Evolutionary conservation across 169 alveolate genomes (phyloP).

Genomic region (Plasmodium ovale): DNA sequence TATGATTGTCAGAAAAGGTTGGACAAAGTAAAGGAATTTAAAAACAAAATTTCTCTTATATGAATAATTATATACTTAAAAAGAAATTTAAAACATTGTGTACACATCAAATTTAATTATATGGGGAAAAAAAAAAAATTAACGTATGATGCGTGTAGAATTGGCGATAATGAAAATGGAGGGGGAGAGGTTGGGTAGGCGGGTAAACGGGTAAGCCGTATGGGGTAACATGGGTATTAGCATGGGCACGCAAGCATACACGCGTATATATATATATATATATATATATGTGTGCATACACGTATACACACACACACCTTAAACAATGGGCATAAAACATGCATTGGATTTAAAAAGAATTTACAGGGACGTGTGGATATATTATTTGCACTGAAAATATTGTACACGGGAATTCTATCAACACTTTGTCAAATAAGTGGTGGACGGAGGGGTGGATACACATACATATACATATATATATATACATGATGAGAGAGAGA

Average conservation of each 20-base stretch:
- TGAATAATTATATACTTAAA: conserved; percentile 24
- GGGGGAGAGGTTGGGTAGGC: too few species aligned
- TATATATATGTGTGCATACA: not conserved
- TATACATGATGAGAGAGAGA: too few species aligned
- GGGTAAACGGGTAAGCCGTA: not conserved
- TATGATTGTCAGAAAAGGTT: conserved; percentile 24
- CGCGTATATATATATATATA: not conserved
- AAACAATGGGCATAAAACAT: not conserved
- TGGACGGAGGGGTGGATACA: not conserved
- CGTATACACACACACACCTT: not conserved
- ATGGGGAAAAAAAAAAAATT: too few species aligned
- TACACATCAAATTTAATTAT: too few species aligned
- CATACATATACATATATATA: not conserved
- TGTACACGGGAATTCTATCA: not conserved
- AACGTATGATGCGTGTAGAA: too few species aligned
- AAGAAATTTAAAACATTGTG: not conserved
- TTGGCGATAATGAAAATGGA: too few species aligned
- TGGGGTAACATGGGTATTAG: not conserved
- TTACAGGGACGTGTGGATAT: too few species aligned
- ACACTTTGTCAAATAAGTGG: not conserved
- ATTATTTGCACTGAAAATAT: too few species aligned
- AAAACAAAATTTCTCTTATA: conserved; percentile 44
- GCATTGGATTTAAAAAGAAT: not conserved
- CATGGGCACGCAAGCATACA: not conserved
- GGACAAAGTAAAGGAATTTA: conserved; percentile 32